Base-by-base conservation (phyloP, 1,284 basidiomycete genomes). In the Heterobasidion irregulare region DNA sequence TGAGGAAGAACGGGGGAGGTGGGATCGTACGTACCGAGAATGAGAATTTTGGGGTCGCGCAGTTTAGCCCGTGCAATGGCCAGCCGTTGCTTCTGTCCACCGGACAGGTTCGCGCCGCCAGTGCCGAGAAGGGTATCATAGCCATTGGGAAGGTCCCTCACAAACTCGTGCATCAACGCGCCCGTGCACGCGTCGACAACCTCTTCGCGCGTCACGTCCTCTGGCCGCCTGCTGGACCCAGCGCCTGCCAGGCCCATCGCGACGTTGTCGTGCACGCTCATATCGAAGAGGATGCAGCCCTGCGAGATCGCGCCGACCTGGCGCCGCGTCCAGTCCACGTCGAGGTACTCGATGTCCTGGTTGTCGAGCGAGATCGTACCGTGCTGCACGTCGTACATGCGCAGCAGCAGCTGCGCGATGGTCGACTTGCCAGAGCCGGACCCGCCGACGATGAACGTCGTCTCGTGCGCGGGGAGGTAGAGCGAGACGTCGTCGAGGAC, bases 381-480 rank as follows among this genome's bases (percentile, higher is more conserved):
- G 12, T 68, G 57, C 46, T 75, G 70, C 0, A 84, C 78, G 2
- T 75, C 67, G 74, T 98, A 98, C 68, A 96, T 75, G 8, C 89
- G 79, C 19, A 94, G 76, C 0, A 98, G 77, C 2, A 97, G 78
- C 56, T 87, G 82, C 0, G 90, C 91, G 57, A 98, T 78, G 0
- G 94, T 98, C n/a, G 86, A 90, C 73, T 99, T 98, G 44, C 95
- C 94, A 1, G 86, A 90, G 2, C 95, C 94, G 1, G 89, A 93
- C 1, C 86, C 83, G 50, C 95, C 96, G 54, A 98, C 92, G 63
- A 98, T 86, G 71, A 94, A 98, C 0, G 95, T 97, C 18, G 80
- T 92, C 69, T 98, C 94, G 43, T 80, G 75, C 0, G 92, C 81
- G 1, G 94, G 89, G 50, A 99, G 80, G 76, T 81, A 91, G 59